Conservation (phyloP, 495 filamentous ascomycete genomes). For the Apiosordaria backusii region DNA sequence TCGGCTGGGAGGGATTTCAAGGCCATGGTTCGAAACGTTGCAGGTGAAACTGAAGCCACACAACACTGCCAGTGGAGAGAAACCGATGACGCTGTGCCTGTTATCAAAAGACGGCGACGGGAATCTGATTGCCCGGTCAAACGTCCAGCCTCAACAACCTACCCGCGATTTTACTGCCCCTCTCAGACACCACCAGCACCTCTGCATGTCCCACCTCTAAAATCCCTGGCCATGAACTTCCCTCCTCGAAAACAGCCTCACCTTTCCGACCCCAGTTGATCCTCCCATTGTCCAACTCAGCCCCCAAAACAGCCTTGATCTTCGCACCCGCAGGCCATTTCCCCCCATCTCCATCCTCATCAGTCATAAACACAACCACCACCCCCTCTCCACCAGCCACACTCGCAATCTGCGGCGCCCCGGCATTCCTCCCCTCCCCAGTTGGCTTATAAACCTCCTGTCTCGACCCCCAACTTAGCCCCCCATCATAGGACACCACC, state of each 20-base stretch:
- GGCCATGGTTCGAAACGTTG: too few relatives aligned
- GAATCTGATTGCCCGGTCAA: too few relatives aligned
- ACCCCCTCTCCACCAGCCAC: constrained; percentile 45
- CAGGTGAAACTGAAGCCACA: too few relatives aligned
- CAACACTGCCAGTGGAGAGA: too few relatives aligned
- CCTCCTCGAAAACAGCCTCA: background rate
- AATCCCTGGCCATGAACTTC: background rate
- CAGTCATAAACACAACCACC: constrained; percentile 47
- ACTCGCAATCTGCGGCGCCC: constrained; percentile 57
- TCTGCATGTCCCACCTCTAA: background rate
- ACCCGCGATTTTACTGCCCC: background rate
- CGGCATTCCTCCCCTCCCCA: constrained; percentile 43
- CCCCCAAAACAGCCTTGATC: background rate
- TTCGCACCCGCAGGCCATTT: background rate
- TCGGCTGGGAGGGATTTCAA: too few relatives aligned
- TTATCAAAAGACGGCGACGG: too few relatives aligned
- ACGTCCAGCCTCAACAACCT: background rate
- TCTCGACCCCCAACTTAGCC: constrained; percentile 49
- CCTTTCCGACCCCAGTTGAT: background rate
- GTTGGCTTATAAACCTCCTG: constrained; percentile 50
- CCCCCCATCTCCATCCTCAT: background rate
- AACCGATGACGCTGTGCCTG: too few relatives aligned
- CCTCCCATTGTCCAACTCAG: background rate
- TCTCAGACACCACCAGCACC: background rate
- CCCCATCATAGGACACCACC: constrained; percentile 56